Conservation (phyloP, 306 rosid genomes). For the Pueraria montana region DNA sequence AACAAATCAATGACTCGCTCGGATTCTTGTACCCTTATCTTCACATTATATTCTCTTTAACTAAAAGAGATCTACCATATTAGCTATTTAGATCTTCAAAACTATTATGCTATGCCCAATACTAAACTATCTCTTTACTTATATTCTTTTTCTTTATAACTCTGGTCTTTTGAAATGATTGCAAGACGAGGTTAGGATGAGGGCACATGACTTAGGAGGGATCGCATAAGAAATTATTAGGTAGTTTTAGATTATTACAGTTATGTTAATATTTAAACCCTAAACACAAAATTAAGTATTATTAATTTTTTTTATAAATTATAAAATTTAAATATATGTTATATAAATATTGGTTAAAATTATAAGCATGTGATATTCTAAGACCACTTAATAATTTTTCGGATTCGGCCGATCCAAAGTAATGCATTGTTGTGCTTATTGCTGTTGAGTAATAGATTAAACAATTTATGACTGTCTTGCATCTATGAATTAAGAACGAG, state of each 20-base stretch:
- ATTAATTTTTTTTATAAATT: too few species aligned
- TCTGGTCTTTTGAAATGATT: neutral
- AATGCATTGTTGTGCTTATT: slow-evolving; percentile 32
- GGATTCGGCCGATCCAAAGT: neutral
- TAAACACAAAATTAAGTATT: too few species aligned
- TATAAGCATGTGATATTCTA: too few species aligned
- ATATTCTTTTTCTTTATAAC: neutral
- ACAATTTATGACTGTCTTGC: slow-evolving; percentile 30
- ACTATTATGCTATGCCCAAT: neutral
- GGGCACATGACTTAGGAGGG: too few species aligned
- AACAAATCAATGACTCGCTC: neutral
- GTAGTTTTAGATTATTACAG: too few species aligned
- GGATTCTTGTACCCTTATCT: neutral
- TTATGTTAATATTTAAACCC: too few species aligned
- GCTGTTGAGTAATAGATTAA: slow-evolving; percentile 25
- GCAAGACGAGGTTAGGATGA: neutral
- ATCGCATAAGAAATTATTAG: too few species aligned
- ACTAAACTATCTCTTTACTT: neutral
- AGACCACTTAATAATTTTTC: too few species aligned
- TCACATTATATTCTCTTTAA: neutral
- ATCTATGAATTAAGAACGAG: neutral
- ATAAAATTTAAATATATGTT: too few species aligned
- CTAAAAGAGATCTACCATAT: neutral
- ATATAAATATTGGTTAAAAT: too few species aligned
- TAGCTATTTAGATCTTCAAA: neutral